These are phyloP conservation scores for Ephemerocybe angulata DNA, from an alignment of 768 basidiomycete genomes.

Conservation along the genomic window DNA sequence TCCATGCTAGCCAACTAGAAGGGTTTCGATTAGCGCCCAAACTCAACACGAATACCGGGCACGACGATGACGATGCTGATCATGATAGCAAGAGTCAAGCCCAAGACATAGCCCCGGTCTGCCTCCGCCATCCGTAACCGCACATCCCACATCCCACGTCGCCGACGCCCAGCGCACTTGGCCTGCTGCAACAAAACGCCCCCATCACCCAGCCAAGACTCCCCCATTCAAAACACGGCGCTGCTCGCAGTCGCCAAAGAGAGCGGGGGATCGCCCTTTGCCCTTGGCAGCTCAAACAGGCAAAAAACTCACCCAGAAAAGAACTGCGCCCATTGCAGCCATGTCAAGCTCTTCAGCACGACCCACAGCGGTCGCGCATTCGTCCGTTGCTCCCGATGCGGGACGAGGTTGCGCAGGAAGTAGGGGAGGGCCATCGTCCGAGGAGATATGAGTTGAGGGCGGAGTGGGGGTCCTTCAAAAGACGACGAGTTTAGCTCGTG, in stretches of 20 bases:
- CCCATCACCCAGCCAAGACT: background rate
- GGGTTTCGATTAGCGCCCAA: background rate
- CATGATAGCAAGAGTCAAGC: background rate
- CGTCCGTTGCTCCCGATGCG: slow-evolving; percentile 39
- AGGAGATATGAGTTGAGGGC: too few relatives aligned
- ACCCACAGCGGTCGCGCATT: slow-evolving; percentile 38
- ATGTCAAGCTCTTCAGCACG: slow-evolving; percentile 42
- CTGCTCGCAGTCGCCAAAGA: too few relatives aligned
- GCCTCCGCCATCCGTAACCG: background rate
- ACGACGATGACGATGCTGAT: background rate
- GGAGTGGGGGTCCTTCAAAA: too few relatives aligned
- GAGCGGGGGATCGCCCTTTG: background rate
- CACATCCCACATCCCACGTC: background rate
- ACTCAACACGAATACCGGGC: too few relatives aligned
- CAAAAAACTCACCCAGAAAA: slow-evolving; percentile 50
- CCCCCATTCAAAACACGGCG: background rate
- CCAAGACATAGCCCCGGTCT: too few relatives aligned
- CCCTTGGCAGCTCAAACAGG: background rate
- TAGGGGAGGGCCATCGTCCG: slow-evolving; percentile 27
- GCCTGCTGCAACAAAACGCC: too few relatives aligned
- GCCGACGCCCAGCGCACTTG: background rate
- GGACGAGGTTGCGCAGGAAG: slow-evolving; percentile 48
- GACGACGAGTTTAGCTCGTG: too few relatives aligned
- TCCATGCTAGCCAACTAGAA: slow-evolving; percentile 78
- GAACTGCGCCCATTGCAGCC: slow-evolving; percentile 56